Percentiles rank a stretch among this genome's conserved stretches.
phyloP scores from a whole-genome alignment of 768 basidiomycete genomes.

The Austroboletus festivus region DNA sequence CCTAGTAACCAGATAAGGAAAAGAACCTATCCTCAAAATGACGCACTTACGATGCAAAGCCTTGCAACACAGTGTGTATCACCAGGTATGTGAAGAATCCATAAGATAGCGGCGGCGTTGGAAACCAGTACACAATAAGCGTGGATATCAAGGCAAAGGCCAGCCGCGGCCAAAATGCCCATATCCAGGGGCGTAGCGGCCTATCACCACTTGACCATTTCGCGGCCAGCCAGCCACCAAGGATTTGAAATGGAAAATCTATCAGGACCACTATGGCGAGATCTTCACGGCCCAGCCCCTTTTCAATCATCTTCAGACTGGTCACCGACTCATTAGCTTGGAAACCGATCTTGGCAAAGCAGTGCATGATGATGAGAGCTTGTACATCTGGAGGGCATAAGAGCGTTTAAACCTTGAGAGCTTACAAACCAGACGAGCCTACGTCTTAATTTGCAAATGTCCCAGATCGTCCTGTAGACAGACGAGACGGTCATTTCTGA shows the following conservation, averaged over 20 bases:
- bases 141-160: conserved; percentile 69
- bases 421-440: conserved; percentile 21
- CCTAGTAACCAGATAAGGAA: conserved; percentile 38
- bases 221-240: conserved; percentile 92
- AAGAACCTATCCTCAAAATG: not conserved
- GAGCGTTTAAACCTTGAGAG: not conserved
- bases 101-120: conserved; percentile 64
- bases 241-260: conserved; percentile 96
- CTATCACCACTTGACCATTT: conserved; percentile 82
- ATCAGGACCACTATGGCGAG: conserved; percentile 92
- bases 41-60: conserved; percentile 74
- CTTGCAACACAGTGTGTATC: conserved; percentile 74
- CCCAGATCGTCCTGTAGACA: conserved; percentile 94
- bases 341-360: conserved; percentile 92
- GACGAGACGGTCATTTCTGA: conserved; percentile 87
- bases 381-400: conserved; percentile 68
- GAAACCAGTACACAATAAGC: conserved; percentile 82
- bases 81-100: conserved; percentile 82
- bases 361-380: conserved; percentile 77
- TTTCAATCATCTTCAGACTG: conserved; percentile 92
- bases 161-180: conserved; percentile 87
- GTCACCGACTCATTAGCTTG: conserved; percentile 92
- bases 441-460: conserved; percentile 90
- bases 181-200: conserved; percentile 84
- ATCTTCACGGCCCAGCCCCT: conserved; percentile 93